A percentile compares a stretch with the other conserved stretches of the same genome.
These are phyloP conservation scores for Sphaerobolus stellatus DNA, from an alignment of 1,284 basidiomycete species.

Conservation along the genomic window DNA sequence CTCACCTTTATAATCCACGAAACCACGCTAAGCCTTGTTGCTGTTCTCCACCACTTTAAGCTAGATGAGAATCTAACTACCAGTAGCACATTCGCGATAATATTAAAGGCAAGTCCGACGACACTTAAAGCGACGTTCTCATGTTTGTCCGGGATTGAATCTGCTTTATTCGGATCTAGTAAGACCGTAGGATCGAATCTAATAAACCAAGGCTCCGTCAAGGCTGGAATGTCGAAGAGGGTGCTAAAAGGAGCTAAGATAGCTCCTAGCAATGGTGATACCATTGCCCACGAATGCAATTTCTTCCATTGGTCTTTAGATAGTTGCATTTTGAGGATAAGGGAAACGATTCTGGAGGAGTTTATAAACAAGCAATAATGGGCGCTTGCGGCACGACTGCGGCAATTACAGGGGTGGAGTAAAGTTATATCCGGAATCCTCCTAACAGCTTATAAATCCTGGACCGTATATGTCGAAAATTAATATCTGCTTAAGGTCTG, in stretches of 20 bases:
- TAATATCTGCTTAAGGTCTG: no score
- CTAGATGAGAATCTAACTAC: conserved; percentile 38
- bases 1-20: conserved; percentile 40
- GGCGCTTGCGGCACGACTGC: no score
- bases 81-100: conserved; percentile 40
- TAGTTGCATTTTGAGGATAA: no score
- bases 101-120: conserved; percentile 37
- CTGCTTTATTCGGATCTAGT: conserved; percentile 30
- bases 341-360: no score
- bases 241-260: conserved; percentile 40
- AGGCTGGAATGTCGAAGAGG: conserved; percentile 41
- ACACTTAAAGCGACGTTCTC: conserved; percentile 36
- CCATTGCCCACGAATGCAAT: neutral
- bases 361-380: no score
- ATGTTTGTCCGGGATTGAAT: conserved; percentile 27
- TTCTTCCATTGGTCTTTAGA: no score
- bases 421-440: no score
- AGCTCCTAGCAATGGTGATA: conserved; percentile 36
- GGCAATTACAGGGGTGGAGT: no score
- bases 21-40: conserved; percentile 32
- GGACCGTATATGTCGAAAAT: no score
- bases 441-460: no score
- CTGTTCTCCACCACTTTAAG: conserved; percentile 28
- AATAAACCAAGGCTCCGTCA: conserved; percentile 35
- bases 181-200: neutral